phyloP scores from a whole-genome alignment of 192 early-diverging fungal species.

The Allomyces javanicus region DNA sequence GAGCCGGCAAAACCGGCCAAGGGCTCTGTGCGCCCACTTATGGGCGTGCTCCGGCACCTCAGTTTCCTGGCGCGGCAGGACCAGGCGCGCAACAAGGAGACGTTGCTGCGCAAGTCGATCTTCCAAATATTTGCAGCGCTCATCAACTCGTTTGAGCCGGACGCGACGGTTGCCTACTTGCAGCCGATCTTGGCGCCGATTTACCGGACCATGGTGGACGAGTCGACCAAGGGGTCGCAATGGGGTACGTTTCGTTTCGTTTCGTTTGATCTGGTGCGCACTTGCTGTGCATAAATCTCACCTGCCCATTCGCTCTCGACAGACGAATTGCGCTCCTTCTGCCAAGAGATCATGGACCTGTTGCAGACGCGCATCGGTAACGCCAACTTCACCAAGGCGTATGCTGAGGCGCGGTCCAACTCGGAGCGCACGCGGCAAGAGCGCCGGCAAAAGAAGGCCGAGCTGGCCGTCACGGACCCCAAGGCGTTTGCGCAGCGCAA shows the following conservation, averaged over 20 bases:
- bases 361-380: slow-evolving; percentile 57
- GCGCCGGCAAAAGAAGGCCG: slow-evolving; percentile 36
- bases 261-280: neutral
- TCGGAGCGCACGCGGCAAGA: slow-evolving; percentile 38
- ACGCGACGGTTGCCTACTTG: slow-evolving; percentile 39
- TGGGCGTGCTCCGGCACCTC: slow-evolving; percentile 38
- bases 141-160: slow-evolving; percentile 7
- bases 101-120: slow-evolving; percentile 40
- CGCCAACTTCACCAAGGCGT: slow-evolving; percentile 38
- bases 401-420: slow-evolving; percentile 45
- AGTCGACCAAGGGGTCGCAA: slow-evolving; percentile 35
- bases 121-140: slow-evolving; percentile 89
- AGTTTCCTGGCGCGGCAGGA: slow-evolving; percentile 46
- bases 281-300: neutral
- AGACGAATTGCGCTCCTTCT: slow-evolving; percentile 55
- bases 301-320: slow-evolving; percentile 3
- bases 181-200: slow-evolving; percentile 52
- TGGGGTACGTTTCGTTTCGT: slow-evolving; percentile 24
- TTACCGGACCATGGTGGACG: slow-evolving; percentile 60
- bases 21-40: slow-evolving; percentile 5
- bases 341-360: slow-evolving; percentile 56
- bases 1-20: slow-evolving; percentile 3
- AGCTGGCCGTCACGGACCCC: slow-evolving; percentile 18
- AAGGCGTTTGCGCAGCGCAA: neutral
- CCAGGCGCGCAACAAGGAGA: slow-evolving; percentile 17